phyloP scores from a whole-genome alignment of 495 filamentous ascomycete genomes.

The Cudoniella acicularis region DNA sequence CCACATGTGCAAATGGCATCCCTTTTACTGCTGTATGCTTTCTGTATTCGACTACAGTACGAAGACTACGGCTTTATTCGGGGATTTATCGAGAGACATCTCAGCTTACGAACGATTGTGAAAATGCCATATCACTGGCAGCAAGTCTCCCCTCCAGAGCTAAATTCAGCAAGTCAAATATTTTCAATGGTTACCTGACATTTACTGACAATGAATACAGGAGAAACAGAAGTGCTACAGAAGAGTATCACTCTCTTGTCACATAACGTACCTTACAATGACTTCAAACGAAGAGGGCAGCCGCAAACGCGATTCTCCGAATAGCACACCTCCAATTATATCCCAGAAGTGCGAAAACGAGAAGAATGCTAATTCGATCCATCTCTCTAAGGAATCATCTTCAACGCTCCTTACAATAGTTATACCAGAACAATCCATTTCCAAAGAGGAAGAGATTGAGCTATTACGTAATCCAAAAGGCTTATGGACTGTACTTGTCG shows the following conservation, averaged over 20 bases:
- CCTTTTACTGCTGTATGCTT: background rate
- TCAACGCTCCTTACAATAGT: background rate
- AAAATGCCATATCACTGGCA: slow-evolving; percentile 2
- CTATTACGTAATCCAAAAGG: background rate
- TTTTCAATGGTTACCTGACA: background rate
- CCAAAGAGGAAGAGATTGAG: background rate
- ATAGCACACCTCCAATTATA: background rate
- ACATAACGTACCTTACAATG: background rate
- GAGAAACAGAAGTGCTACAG: background rate
- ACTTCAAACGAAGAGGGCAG: background rate
- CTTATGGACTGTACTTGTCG: background rate
- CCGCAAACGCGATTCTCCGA: background rate
- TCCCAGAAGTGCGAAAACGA: background rate
- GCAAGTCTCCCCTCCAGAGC: background rate
- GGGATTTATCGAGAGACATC: background rate
- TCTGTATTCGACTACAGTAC: background rate
- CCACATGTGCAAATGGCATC: background rate
- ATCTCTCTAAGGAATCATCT: background rate
- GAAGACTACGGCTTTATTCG: slow-evolving; percentile 1
- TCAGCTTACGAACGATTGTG: background rate
- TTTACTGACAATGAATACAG: background rate
- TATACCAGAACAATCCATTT: background rate
- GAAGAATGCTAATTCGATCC: background rate
- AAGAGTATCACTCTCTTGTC: background rate
- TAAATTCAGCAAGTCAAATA: background rate